Base-by-base conservation (phyloP, 495 filamentous ascomycete genomes). In the Penicillium mononematosum region DNA sequence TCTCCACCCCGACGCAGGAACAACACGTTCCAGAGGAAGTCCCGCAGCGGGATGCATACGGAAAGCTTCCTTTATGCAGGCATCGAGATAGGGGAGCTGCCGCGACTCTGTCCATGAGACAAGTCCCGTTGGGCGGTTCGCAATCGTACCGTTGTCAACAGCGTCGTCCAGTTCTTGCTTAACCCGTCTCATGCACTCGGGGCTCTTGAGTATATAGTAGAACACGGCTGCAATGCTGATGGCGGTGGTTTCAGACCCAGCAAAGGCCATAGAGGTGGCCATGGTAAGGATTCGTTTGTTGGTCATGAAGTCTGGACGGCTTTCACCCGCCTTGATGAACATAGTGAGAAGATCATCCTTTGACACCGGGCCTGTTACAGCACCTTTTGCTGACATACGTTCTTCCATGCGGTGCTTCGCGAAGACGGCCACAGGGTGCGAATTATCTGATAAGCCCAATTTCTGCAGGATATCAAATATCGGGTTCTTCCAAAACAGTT, bases 31-130 rank as follows among this genome's bases (percentile, higher is more conserved):
- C 20, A 85, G 76, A 46, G 80, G 75, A 4, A 85, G 63, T 6
- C 81, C 81, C 6, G 83, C 77, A 3, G 86, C 79, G 3, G 88
- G 86, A 16, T 84, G 79, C 16, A 88, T 62, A 17, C 87, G 82
- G 70, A 88, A 84, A 6, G 82, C 78, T 63, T 90, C 87, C 60
- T 87, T 88, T 44, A 90, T 78, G 60, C 81, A 84, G 1, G 86
- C 87, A 52, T 84, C 79, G 36, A 89, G 74, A 68, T 88, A 90
- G 0, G 80, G 73, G 6, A 87, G 70, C 25, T 71, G 73, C 66
- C 85, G 85, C 2, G 73, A 74, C 66, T 87, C 85, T 16, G 74
- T 64, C 81, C 80, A 86, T 0, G 82, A 82, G 19, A 87, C 83
- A 12, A 85, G 69, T 3, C 81, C 81, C 1, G 71, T 76, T 12